Percentiles rank a stretch among this genome's conserved stretches.
Evolutionary conservation across 1,284 basidiomycete genomes (phyloP).

Genomic region (Apiotrichum brassicae): DNA sequence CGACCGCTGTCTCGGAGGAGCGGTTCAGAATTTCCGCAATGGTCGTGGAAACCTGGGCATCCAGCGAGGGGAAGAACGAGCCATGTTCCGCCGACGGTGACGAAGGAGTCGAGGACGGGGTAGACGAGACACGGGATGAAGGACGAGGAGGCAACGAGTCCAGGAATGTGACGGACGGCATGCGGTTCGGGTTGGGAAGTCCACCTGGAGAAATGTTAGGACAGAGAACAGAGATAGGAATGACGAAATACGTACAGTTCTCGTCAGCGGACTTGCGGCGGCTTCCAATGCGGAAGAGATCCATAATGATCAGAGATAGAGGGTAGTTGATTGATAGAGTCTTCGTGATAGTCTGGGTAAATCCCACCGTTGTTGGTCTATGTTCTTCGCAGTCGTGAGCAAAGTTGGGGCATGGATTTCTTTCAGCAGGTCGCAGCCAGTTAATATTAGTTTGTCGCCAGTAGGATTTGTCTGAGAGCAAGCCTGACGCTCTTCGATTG

Average conservation of each 20-base stretch:
- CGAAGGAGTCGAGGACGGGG: background rate
- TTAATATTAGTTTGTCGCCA: background rate
- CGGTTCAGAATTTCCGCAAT: background rate
- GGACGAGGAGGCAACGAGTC: background rate
- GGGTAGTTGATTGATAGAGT: background rate
- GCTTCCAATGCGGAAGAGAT: constrained; percentile 1
- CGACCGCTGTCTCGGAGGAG: background rate
- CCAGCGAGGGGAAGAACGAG: background rate
- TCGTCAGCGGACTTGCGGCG: background rate
- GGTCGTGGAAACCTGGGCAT: background rate
- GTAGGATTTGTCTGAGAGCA: background rate
- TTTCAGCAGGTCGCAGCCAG: no score
- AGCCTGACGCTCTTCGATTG: background rate
- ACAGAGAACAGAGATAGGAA: no score
- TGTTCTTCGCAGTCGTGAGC: no score
- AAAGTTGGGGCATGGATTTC: no score
- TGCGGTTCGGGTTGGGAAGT: background rate
- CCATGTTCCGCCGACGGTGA: background rate
- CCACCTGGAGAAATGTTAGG: no score
- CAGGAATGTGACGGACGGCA: background rate
- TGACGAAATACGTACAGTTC: background rate
- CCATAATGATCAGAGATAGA: background rate
- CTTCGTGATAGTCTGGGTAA: background rate
- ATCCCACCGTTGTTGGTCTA: no score
- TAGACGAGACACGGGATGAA: background rate